Evolutionary conservation across 768 basidiomycete genomes (phyloP), one percentile per base, ranked within the genome.

Genomic region (Amanita rubescens): DNA sequence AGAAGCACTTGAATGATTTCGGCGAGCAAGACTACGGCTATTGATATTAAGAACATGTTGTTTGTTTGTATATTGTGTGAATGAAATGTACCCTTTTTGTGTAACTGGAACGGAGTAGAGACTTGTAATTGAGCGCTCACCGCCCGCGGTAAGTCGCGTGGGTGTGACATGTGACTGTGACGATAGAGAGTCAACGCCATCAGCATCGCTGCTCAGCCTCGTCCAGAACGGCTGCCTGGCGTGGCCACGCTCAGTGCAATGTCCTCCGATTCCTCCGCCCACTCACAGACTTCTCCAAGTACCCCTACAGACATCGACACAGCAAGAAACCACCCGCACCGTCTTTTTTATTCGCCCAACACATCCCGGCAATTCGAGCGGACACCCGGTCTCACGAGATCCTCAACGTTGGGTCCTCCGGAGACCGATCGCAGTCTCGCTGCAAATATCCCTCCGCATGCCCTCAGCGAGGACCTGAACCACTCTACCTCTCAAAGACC

Each of bases 401-500:
- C 86, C 5, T 83, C 85, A 52, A 88, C 86, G 11, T 63, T 81
- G 53, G 74, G 76, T 55, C 70, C 76, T 33, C 62, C 81, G 51
- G 80, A 84, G 67, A 72, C 76, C 49, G 73, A 79, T 69, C 75
- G 77, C 61, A 74, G 71, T 63, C 71, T 75, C 63, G 67, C 67
- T 60, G 55, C 59, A 54, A 60, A 65, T 41, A 53, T 62, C 41
- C 69, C 78, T 55, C 52, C 42, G 15, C 80, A 85, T 63, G 71
- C 84, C 55, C 82, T 77, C 51, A 90, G 87, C 69, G 79, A 85
- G 61, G 87, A 88, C 70, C 71, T 87, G 49, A 85, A 80, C 67
- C 87, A 88, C 65, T 61, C 67, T 43, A 59, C 54, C 35, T 55
- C 47, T 11, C 54, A 24, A 41, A 37, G 47, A 47, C 54, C 47